A percentile compares a stretch with the other conserved stretches of the same genome.
Evolutionary conservation across 805 yeast genomes (phyloP).

Genomic region (Metschnikowia lunata): DNA sequence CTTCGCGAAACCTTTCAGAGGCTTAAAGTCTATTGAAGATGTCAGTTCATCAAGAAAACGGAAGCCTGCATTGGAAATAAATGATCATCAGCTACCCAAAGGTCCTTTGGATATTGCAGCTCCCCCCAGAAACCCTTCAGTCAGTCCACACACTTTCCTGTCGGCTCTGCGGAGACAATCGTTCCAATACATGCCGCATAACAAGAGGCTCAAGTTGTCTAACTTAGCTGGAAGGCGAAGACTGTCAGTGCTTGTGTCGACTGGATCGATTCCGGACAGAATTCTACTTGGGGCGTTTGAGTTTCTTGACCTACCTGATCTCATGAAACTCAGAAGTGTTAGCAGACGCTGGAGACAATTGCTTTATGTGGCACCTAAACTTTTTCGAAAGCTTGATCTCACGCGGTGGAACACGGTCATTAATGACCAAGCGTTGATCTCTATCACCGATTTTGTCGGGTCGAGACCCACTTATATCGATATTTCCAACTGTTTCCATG

Average conservation of each 20-base stretch:
- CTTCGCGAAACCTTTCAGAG: slow-evolving; percentile 4
- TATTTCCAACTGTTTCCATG: slow-evolving; percentile 70
- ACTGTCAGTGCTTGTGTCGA: slow-evolving; percentile 51
- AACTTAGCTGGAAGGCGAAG: slow-evolving; percentile 43
- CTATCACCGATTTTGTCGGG: slow-evolving; percentile 67
- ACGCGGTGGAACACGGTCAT: slow-evolving; percentile 59
- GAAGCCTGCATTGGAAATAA: slow-evolving; percentile 6
- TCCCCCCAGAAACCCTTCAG: slow-evolving; percentile 41
- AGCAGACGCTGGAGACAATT: slow-evolving; percentile 68
- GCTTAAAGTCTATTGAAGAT: slow-evolving; percentile 6
- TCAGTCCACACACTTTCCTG: slow-evolving; percentile 31
- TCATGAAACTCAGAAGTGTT: slow-evolving; percentile 56
- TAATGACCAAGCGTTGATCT: slow-evolving; percentile 51
- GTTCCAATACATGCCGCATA: slow-evolving; percentile 53
- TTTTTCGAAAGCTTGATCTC: slow-evolving; percentile 52
- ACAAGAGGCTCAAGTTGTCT: slow-evolving; percentile 48
- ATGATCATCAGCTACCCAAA: slow-evolving; percentile 8
- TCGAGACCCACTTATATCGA: slow-evolving; percentile 58
- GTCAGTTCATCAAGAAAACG: slow-evolving; percentile 11
- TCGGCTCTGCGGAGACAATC: slow-evolving; percentile 20
- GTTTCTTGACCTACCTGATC: slow-evolving; percentile 49
- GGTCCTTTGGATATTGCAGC: slow-evolving; percentile 19
- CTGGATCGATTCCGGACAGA: slow-evolving; percentile 59
- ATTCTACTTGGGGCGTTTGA: slow-evolving; percentile 52
- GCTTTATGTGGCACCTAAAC: slow-evolving; percentile 50